These are phyloP conservation scores for Cochlearia excelsa DNA, from an alignment of 345 rosid genomes.

Conservation along the genomic window DNA sequence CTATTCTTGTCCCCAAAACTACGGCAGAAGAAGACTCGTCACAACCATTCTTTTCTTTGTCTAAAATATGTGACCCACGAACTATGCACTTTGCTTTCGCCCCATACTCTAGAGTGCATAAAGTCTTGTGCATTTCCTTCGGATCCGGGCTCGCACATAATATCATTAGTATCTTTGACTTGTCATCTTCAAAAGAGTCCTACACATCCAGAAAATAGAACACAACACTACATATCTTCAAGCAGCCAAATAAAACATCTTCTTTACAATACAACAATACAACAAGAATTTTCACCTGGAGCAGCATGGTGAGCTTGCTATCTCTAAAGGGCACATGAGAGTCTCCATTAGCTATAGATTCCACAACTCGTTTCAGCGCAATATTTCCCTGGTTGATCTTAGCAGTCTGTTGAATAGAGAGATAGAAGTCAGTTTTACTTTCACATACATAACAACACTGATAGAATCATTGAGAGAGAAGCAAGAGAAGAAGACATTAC, in stretches of 20 bases:
- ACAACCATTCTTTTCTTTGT: conserved; percentile 56
- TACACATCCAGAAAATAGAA: conserved; percentile 31
- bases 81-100: conserved; percentile 96
- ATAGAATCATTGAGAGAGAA: not conserved
- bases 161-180: conserved; percentile 89
- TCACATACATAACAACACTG: not conserved
- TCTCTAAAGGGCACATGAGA: conserved; percentile 98
- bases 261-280: not conserved
- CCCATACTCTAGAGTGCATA: conserved; percentile 94
- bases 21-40: conserved; percentile 66
- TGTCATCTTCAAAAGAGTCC: conserved; percentile 99
- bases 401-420: conserved; percentile 61
- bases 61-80: conserved; percentile 76
- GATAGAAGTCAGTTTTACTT: conserved; percentile 20
- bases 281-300: conserved; percentile 54
- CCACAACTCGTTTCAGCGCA: conserved; percentile 93
- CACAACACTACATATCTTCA: conserved; percentile 9
- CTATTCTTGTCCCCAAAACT: conserved; percentile 67
- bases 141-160: conserved; percentile 98
- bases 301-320: conserved; percentile 92
- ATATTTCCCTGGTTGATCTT: conserved; percentile 96
- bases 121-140: conserved; percentile 89
- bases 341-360: conserved; percentile 97
- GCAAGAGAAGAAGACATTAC: conserved; percentile 33
- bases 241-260: conserved; percentile 2